Base-by-base conservation (phyloP, 768 basidiomycete species). In the Piloderma croceum region DNA sequence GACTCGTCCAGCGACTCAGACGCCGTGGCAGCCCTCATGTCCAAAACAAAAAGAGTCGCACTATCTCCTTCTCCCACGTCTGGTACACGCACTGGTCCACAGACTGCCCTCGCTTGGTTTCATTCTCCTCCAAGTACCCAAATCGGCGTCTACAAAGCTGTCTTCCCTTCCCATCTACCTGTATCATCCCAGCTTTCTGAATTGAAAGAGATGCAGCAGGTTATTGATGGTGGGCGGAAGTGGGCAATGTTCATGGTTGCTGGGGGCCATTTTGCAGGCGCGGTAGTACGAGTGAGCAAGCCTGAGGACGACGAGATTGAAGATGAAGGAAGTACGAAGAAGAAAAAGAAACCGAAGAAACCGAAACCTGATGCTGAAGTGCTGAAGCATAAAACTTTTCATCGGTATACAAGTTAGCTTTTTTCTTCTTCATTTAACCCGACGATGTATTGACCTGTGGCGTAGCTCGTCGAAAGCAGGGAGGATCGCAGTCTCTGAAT, bases 181-280 rank as follows among this genome's bases (percentile, higher is more conserved):
- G 52, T 68, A 5, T 50, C 61, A 0, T 58, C 59, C 7, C 81
- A 86, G 55, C 61, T 92, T 7, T 51, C 71, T 2, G 77, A 80
- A 45, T 63, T 93, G 17, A 73, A 65, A 47, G 62, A 62, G n/a
- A 71, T 91, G 69, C 91, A 91, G 57, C 61, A 64, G 6, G 59
- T 64, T 10, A 56, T 60, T 3, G 61, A 65, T 11, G 64, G 70
- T 13, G 88, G 81, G 12, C 70, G 91, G 27, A 84, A 76, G 44
- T 94, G 93, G 87, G 89, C 91, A 0, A 62, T 98, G 73, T 86
- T 99, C 53, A 96, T 97, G 91, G 80, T 85, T 29, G 96, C 96
- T 0, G 93, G 96, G 17, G 96, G 96, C 9, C 96, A 99, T 61
- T 98, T 99, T 63, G 96, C 96, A 11, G 96, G 94, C 19, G 84